phyloP scores from a whole-genome alignment of 2,329 filamentous ascomycete species.

The Clonostachys solani region DNA sequence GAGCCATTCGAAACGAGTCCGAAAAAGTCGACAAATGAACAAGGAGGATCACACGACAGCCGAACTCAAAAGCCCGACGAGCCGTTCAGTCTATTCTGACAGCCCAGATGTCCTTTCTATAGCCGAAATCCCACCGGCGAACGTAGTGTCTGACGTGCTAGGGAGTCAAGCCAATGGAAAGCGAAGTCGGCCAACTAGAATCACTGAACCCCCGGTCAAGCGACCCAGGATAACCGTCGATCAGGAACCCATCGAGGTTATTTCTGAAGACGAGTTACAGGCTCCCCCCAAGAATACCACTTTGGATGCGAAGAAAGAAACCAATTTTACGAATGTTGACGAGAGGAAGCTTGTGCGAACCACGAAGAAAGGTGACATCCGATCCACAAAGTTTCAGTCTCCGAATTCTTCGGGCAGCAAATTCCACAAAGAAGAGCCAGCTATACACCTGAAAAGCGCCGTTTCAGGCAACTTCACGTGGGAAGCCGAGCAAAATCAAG shows the following conservation, averaged over 20 bases:
- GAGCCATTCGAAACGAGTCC: neutral
- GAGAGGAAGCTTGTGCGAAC: neutral
- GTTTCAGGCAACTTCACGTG: conserved; percentile 10
- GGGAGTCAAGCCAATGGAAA: neutral
- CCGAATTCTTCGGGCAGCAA: conserved; percentile 1
- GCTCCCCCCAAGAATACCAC: neutral
- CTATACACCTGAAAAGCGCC: conserved; percentile 13
- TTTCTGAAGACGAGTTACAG: conserved; percentile 22
- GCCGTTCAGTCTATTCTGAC: neutral
- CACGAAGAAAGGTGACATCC: conserved; percentile 17
- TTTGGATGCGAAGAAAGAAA: conserved; percentile 3
- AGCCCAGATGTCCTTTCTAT: conserved; percentile 17
- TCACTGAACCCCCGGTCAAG: conserved; percentile 8
- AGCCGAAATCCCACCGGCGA: conserved; percentile 5
- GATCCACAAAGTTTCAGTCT: conserved; percentile 10
- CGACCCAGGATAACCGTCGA: neutral
- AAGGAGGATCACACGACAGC: neutral
- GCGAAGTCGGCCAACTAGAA: neutral
- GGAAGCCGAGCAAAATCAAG: neutral
- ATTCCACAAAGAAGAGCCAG: neutral
- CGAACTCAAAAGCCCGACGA: neutral
- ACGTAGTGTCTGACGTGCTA: neutral
- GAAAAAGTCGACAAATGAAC: neutral
- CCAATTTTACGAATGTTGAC: conserved; percentile 7
- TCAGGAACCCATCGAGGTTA: conserved; percentile 4